Evolutionary conservation across 805 yeast species (phyloP).

Genomic region (Metschnikowia henanensis): DNA sequence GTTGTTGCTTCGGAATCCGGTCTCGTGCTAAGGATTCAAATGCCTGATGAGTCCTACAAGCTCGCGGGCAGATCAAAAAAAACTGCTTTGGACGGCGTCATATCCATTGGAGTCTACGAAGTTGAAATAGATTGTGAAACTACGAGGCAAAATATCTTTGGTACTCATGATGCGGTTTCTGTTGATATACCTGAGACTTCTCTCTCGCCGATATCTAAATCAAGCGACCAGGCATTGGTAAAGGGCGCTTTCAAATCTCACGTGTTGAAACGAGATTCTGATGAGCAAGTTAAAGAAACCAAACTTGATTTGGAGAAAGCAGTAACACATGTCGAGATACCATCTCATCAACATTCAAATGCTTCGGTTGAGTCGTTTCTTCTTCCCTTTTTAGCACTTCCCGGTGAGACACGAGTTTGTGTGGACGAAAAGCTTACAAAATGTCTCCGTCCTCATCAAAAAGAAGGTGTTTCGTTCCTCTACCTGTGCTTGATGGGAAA

Average conservation of each 20-base stretch:
- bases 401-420: conserved; percentile 31
- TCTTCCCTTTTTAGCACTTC: not conserved
- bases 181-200: not conserved
- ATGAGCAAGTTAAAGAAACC: not conserved
- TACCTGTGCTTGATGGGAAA: conserved; percentile 82
- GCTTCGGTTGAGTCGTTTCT: conserved; percentile 1
- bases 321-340: not conserved
- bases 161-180: not conserved
- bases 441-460: conserved; percentile 78
- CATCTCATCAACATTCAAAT: not conserved
- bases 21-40: conserved; percentile 28
- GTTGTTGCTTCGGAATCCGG: conserved; percentile 34
- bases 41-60: conserved; percentile 24
- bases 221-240: not conserved
- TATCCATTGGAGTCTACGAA: conserved; percentile 59
- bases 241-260: conserved; percentile 5
- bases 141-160: conserved; percentile 10
- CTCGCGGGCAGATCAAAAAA: conserved; percentile 15
- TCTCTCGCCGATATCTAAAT: not conserved
- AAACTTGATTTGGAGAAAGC: not conserved
- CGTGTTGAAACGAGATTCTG: not conserved
- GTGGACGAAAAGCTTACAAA: conserved; percentile 59
- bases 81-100: conserved; percentile 25
- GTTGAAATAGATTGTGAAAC: conserved; percentile 49
- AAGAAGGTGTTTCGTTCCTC: conserved; percentile 78